These are phyloP conservation scores for Polygonum maritimum DNA, from an alignment of 148 eudicot genomes.

Conservation along the genomic window DNA sequence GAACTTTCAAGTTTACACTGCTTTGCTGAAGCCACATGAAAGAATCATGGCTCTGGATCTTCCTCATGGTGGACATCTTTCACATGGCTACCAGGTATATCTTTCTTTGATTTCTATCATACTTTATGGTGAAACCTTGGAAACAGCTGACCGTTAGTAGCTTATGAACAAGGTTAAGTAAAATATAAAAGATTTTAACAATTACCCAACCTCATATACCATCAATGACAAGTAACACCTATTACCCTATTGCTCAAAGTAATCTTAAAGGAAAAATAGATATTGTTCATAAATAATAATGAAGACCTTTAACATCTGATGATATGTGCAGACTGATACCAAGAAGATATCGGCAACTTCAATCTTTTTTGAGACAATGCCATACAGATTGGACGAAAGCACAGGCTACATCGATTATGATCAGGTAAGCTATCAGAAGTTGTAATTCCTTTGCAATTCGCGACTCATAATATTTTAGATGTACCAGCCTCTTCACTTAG, in stretches of 20 bases:
- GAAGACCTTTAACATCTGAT: neutral
- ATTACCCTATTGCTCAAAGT: neutral
- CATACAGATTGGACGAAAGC: slow-evolving; percentile 86
- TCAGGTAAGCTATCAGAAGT: slow-evolving; percentile 42
- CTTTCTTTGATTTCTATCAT: slow-evolving; percentile 1
- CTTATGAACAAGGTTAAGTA: neutral
- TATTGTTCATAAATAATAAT: neutral
- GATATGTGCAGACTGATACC: slow-evolving; percentile 73
- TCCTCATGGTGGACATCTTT: slow-evolving; percentile 99
- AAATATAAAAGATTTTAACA: neutral
- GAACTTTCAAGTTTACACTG: slow-evolving; percentile 96
- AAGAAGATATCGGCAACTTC: slow-evolving; percentile 98
- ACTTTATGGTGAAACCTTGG: neutral
- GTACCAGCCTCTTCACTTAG: neutral
- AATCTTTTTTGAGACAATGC: slow-evolving; percentile 98
- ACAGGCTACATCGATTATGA: slow-evolving; percentile 95
- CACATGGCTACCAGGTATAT: slow-evolving; percentile 95
- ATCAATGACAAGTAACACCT: neutral
- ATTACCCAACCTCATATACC: neutral
- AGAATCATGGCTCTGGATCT: slow-evolving; percentile 99
- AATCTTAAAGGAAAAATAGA: neutral
- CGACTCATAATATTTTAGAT: neutral
- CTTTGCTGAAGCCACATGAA: slow-evolving; percentile 90
- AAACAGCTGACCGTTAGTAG: neutral
- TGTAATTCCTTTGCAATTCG: neutral